Evolutionary conservation across 1,139 yeast genomes (phyloP), one percentile per base, ranked within the genome.

Genomic region (Lodderomyces beijingensis): DNA sequence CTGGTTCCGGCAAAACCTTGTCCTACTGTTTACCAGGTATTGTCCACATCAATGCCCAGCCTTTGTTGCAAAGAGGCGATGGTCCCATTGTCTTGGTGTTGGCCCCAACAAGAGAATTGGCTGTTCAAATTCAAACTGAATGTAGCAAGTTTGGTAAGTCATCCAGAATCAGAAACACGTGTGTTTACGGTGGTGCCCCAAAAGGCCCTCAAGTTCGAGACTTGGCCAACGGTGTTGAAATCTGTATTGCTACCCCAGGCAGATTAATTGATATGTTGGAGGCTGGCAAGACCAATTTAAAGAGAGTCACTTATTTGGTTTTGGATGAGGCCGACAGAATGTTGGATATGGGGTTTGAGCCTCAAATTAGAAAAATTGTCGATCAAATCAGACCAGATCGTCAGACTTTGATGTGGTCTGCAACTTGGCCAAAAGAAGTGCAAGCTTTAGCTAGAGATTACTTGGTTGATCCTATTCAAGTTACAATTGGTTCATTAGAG

Each of bases 181-280:
- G 97, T 77, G 91, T 91, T 46, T 91, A 91, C 58, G 98, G 98
- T 67, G 98, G 98, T 81, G 97, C 93, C 49, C 96, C 97, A 58
- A 86, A 81, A 65, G 96, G 97, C 55, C 95, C 83, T 57, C 98
- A 91, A 69, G 79, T 89, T 56, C 84, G 97, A 69, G 97, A 89
- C 55, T 77, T 91, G 53, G 74, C 89, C 36, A 80, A 95, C 63
- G 98, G 98, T 62, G 88, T 82, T 44, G 98, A 91, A 70, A 89
- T 91, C 53, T 74, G 79, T 57, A 89, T 91, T 62, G 98, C 98
- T 41, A 82, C 98, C 37, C 98, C 98, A 48, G 98, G 98, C 72
- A 85, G 98, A 75, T 77, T 91, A 63, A 86, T 91, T 51, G 98
- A 91, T 67, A 85, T 91, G 95, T 77, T 91, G 55, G 97, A 91